These are phyloP conservation scores for Malus fusca DNA, from an alignment of 306 rosid species.

Conservation along the genomic window DNA sequence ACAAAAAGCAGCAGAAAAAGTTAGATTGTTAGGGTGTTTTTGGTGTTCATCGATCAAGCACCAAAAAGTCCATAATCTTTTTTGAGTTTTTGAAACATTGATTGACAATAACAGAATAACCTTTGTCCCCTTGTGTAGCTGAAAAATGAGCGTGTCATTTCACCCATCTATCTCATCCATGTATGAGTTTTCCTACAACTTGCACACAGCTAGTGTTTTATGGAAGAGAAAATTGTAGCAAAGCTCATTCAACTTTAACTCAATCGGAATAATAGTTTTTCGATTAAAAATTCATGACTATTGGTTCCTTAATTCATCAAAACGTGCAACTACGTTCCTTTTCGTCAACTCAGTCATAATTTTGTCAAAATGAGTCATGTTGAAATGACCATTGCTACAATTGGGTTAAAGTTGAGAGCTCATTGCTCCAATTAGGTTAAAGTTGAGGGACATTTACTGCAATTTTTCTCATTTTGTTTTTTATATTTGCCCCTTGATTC, in stretches of 20 bases:
- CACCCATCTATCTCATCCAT: not conserved
- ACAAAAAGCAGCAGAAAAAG: conserved; percentile 8
- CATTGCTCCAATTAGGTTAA: too few relatives aligned
- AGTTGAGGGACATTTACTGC: too few relatives aligned
- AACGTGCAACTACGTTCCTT: too few relatives aligned
- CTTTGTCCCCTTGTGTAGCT: conserved; percentile 12
- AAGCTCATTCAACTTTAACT: too few relatives aligned
- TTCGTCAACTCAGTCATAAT: too few relatives aligned
- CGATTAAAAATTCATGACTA: too few relatives aligned
- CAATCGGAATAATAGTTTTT: rapidly evolving
- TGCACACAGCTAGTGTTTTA: not conserved
- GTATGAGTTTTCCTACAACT: not conserved
- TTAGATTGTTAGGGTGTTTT: conserved; percentile 23
- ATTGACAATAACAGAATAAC: conserved; percentile 15
- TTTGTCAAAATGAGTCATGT: too few relatives aligned
- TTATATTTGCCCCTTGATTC: too few relatives aligned
- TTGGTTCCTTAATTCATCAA: too few relatives aligned
- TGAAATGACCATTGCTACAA: too few relatives aligned
- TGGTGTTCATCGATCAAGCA: conserved; percentile 11
- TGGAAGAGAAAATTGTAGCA: not conserved
- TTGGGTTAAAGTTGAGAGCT: too few relatives aligned
- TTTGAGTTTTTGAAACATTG: conserved; percentile 23
- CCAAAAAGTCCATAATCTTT: conserved; percentile 29
- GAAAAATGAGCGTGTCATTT: not conserved
- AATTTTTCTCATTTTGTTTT: too few relatives aligned